Conservation (phyloP, 768 basidiomycete species). For the Amanita rimosa region DNA sequence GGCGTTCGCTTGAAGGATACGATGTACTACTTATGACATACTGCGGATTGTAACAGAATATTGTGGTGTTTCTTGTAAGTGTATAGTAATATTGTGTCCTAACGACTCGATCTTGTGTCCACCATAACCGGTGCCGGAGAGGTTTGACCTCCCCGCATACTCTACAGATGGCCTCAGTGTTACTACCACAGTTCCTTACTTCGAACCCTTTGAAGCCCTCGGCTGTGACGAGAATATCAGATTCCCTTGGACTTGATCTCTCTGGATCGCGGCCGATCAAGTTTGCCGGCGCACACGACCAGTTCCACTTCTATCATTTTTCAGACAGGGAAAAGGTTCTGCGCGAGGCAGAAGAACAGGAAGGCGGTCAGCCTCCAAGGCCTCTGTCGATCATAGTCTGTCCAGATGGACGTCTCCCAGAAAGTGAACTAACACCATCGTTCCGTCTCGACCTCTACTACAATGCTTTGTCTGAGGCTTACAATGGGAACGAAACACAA, state of each 20-base stretch:
- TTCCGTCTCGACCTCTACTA: slow-evolving; percentile 65
- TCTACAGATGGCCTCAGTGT: slow-evolving; percentile 7
- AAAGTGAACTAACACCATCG: slow-evolving; percentile 46
- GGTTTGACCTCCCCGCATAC: too few species aligned
- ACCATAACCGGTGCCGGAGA: too few species aligned
- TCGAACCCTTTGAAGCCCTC: slow-evolving; percentile 29
- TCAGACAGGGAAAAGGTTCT: slow-evolving; percentile 21
- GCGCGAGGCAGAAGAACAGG: slow-evolving; percentile 16
- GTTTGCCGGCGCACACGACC: slow-evolving; percentile 61
- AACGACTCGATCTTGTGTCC: too few species aligned
- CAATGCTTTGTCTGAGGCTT: slow-evolving; percentile 28
- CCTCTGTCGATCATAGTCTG: slow-evolving; percentile 47
- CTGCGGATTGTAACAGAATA: background rate
- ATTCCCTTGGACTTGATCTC: slow-evolving; percentile 22
- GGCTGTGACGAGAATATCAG: slow-evolving; percentile 28
- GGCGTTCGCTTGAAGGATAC: slow-evolving; percentile 44
- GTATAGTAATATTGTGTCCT: too few species aligned
- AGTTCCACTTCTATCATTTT: slow-evolving; percentile 39
- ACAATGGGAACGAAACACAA: slow-evolving; percentile 15
- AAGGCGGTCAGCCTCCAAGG: slow-evolving; percentile 10
- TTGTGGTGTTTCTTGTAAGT: too few species aligned
- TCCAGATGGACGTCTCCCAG: slow-evolving; percentile 34
- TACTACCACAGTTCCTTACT: slow-evolving; percentile 54
- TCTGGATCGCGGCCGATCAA: slow-evolving; percentile 18
- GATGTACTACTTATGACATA: slow-evolving; percentile 53